Conservation (phyloP, 1,284 basidiomycete species). For the Pseudozyma tsukubaensis region DNA sequence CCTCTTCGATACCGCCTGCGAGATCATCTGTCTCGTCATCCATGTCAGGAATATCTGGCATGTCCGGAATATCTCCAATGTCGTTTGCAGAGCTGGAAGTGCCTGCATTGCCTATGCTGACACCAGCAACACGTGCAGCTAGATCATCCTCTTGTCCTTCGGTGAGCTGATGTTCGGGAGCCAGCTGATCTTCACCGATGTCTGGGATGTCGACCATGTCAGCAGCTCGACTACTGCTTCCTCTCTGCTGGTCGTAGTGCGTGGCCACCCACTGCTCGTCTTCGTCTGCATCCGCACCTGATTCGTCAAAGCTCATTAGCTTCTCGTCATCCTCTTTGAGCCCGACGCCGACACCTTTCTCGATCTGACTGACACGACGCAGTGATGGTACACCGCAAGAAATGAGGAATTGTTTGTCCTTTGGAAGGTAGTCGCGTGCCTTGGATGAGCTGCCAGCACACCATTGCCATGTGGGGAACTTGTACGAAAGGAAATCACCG, state of each 20-base stretch:
- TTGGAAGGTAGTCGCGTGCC: conserved; percentile 88
- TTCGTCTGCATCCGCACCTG: conserved; percentile 31
- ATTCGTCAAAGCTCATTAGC: conserved; percentile 52
- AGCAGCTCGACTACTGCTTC: conserved; percentile 12
- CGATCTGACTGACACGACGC: conserved; percentile 62
- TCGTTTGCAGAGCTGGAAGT: conserved; percentile 15
- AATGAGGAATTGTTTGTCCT: conserved; percentile 95
- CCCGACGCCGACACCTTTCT: conserved; percentile 33
- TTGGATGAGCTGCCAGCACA: conserved; percentile 76
- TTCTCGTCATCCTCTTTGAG: conserved; percentile 50
- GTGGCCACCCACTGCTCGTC: conserved; percentile 61
- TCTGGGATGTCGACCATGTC: conserved; percentile 65
- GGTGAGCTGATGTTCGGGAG: conserved; percentile 51
- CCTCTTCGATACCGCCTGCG: conserved; percentile 58
- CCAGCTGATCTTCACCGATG: conserved; percentile 51
- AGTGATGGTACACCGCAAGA: conserved; percentile 65
- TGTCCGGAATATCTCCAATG: conserved; percentile 51
- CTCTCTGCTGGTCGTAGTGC: conserved; percentile 30
- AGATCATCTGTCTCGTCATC: conserved; percentile 60
- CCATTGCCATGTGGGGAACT: conserved; percentile 68
- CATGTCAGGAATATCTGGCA: conserved; percentile 62
- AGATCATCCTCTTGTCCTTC: conserved; percentile 60
- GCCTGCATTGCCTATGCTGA: conserved; percentile 21
- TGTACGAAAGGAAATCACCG: conserved; percentile 66
- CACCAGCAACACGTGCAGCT: conserved; percentile 51